Evolutionary conservation across 768 basidiomycete genomes (phyloP), one percentile per base, ranked within the genome.

Genomic region (Phylloporus arenicola): DNA sequence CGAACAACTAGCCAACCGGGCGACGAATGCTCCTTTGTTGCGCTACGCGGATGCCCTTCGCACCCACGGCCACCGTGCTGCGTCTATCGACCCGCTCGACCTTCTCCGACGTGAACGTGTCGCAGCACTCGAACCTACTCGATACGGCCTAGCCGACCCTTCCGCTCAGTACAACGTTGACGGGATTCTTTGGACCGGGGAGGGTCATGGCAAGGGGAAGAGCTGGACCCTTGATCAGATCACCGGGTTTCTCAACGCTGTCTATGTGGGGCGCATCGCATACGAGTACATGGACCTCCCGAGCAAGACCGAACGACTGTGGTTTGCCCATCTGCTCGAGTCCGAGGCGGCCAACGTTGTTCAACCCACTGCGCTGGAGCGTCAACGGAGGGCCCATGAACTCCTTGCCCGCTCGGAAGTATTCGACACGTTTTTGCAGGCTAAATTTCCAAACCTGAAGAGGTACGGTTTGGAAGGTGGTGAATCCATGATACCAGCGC

Each of bases 281-380:
- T 90, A 93, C 61, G 93, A 96, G 77, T 92, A 84, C 51, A 90
- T 91, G 88, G 89, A 93, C 65, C 86, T 88, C 12, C 84, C 87
- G 0, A 84, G 80, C 51, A 91, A 90, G 71, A 86, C 83, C 0
- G 91, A 92, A 68, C 78, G 89, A 0, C 74, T 88, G 6, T 95
- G 91, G 91, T 93, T 93, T 70, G 86, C 90, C 1, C 84, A 87
- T 59, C 72, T 89, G 14, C 75, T 96, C 9, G 93, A 96, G 68
- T 83, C 68, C 12, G 61, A 62, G 44, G 47, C 68, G 4, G 65
- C 68, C 22, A 61, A 63, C 1, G 68, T 67, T 3, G 61, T 70
- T 0, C 55, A 67, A 3, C 49, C 65, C 2, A 58, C 65, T 0
- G 60, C 70, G n/a, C 57, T 55, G 3, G 63, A 63, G 47, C 65